Evolutionary conservation across 1,284 basidiomycete species (phyloP).

Genomic region (Ceratobasidium sp.): DNA sequence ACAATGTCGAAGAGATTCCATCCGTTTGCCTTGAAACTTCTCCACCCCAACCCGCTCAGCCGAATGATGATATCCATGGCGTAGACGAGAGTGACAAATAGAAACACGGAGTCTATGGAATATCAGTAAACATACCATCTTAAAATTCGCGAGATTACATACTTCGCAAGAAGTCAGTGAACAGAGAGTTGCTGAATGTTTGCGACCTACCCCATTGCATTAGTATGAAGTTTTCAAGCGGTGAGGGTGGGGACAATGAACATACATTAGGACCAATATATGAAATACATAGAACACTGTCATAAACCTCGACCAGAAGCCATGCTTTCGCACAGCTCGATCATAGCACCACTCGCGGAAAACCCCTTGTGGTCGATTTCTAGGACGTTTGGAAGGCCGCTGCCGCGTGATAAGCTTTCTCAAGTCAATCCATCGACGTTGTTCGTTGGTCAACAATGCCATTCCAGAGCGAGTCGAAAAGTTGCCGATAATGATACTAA

Average conservation of each 20-base stretch:
- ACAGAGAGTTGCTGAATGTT: constrained; percentile 66
- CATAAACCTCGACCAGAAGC: constrained; percentile 90
- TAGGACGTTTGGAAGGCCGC: constrained; percentile 83
- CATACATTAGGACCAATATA: constrained; percentile 82
- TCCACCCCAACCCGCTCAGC: constrained; percentile 84
- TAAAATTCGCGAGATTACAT: constrained; percentile 46
- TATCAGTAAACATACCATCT: neutral
- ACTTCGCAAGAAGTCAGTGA: constrained; percentile 74
- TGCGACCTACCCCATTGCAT: constrained; percentile 69
- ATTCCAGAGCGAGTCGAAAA: constrained; percentile 87
- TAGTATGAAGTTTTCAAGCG: neutral
- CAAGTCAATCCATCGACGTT: constrained; percentile 94
- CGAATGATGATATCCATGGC: constrained; percentile 81
- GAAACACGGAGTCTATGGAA: constrained; percentile 75
- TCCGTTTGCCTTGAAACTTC: constrained; percentile 83
- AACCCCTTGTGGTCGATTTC: constrained; percentile 60
- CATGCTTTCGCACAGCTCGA: constrained; percentile 88
- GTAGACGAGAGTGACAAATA: constrained; percentile 78
- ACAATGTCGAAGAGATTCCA: constrained; percentile 94
- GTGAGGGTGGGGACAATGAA: constrained; percentile 2
- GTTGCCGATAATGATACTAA: constrained; percentile 96
- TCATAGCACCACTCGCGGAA: constrained; percentile 91
- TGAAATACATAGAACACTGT: constrained; percentile 86
- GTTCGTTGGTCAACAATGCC: constrained; percentile 85
- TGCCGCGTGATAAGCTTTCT: constrained; percentile 89